Conservation (phyloP, 1,139 yeast genomes). For the Hansenula sp. region DNA sequence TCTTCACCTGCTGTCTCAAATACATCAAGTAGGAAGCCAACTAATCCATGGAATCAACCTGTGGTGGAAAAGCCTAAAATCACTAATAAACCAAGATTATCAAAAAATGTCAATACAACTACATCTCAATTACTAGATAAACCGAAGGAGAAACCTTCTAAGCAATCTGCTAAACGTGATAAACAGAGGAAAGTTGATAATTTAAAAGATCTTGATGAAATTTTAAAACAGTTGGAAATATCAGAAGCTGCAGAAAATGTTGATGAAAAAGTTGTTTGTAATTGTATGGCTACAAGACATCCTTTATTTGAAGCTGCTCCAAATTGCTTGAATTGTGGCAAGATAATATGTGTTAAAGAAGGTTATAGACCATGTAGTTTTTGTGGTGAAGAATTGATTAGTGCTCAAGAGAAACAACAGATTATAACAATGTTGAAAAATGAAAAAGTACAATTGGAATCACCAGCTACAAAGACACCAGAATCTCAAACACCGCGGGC, state of each 20-base stretch:
- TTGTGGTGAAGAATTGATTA: conserved; percentile 68
- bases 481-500: conserved; percentile 5
- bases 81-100: conserved; percentile 13
- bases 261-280: conserved; percentile 41
- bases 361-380: conserved; percentile 85
- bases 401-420: conserved; percentile 53
- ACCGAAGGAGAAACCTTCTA: conserved; percentile 16
- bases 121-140: conserved; percentile 36
- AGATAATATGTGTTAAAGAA: conserved; percentile 83
- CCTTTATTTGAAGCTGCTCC: conserved; percentile 89
- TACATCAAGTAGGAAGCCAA: not conserved
- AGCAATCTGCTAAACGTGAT: conserved; percentile 34
- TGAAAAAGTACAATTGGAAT: conserved; percentile 41
- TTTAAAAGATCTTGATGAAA: conserved; percentile 45
- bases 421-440: conserved; percentile 47
- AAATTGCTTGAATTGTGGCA: conserved; percentile 91
- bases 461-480: conserved; percentile 6
- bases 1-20: not conserved
- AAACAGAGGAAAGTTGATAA: conserved; percentile 52
- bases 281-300: conserved; percentile 82
- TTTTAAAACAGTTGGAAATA: conserved; percentile 33
- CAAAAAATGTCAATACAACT: conserved; percentile 19
- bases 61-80: conserved; percentile 20
- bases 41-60: conserved; percentile 15
- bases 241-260: conserved; percentile 20